Percentiles rank a stretch among this genome's conserved stretches.
Conservation (phyloP, 495 filamentous ascomycete genomes). For the Hyaloscypha bicolor region DNA sequence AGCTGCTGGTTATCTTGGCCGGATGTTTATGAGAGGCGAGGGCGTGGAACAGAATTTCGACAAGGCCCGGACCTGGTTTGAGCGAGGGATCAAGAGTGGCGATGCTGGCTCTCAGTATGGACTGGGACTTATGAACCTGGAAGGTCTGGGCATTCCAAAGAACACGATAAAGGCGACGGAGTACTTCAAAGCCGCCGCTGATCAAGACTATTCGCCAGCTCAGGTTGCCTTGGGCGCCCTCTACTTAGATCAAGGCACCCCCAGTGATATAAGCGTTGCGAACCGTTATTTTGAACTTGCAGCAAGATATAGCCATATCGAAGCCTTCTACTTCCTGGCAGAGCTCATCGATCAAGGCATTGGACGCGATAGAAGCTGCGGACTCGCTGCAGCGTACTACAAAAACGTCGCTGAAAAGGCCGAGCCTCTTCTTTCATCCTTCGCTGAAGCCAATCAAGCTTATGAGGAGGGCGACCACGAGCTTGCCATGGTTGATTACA, state of each 20-base stretch:
- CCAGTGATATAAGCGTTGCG: slow-evolving; percentile 63
- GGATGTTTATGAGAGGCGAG: slow-evolving; percentile 93
- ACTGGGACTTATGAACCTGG: slow-evolving; percentile 81
- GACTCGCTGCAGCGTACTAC: slow-evolving; percentile 82
- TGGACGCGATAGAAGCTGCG: slow-evolving; percentile 79
- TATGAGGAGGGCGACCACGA: slow-evolving; percentile 87
- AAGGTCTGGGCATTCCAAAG: slow-evolving; percentile 78
- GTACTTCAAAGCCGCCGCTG: slow-evolving; percentile 80
- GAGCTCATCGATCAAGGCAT: slow-evolving; percentile 84
- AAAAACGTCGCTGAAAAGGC: slow-evolving; percentile 93
- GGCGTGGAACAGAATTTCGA: slow-evolving; percentile 79
- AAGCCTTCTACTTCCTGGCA: slow-evolving; percentile 93
- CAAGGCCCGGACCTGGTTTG: slow-evolving; percentile 83
- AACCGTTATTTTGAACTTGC: slow-evolving; percentile 92
- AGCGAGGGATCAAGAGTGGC: slow-evolving; percentile 73
- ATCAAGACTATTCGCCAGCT: slow-evolving; percentile 80
- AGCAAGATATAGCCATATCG: slow-evolving; percentile 82
- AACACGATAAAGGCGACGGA: slow-evolving; percentile 75
- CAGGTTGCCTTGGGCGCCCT: slow-evolving; percentile 83
- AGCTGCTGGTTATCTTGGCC: slow-evolving; percentile 86
- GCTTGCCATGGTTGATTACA: slow-evolving; percentile 77
- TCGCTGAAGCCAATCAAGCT: slow-evolving; percentile 82
- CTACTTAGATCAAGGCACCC: slow-evolving; percentile 87
- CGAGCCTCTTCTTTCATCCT: slow-evolving; percentile 81
- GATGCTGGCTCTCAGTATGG: slow-evolving; percentile 87